Evolutionary conservation across 768 basidiomycete genomes (phyloP).

Genomic region (Lactarius pseudohatsudake): DNA sequence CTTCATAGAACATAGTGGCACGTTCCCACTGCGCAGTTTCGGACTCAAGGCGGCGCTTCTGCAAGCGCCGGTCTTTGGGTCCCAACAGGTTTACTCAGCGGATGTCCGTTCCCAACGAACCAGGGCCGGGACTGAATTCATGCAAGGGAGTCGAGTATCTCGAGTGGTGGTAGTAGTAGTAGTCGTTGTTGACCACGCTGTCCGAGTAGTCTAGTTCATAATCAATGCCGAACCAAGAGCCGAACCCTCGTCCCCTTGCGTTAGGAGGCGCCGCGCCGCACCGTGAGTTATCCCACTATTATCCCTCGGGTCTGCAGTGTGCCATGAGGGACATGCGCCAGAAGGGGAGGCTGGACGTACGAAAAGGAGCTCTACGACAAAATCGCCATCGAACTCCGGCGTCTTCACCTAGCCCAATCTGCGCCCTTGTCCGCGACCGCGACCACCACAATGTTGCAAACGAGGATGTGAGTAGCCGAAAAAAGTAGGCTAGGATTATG

Average conservation of each 20-base stretch:
- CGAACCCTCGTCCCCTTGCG: neutral
- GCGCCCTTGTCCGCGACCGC: slow-evolving; percentile 18
- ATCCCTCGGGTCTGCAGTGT: neutral
- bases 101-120: neutral
- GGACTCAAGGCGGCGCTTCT: too few species aligned
- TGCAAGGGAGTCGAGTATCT: neutral
- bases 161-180: neutral
- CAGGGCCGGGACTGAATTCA: neutral
- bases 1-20: slow-evolving; percentile 11
- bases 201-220: neutral
- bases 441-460: slow-evolving; percentile 21
- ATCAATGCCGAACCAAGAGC: neutral
- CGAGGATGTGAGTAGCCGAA: too few species aligned
- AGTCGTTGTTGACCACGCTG: neutral
- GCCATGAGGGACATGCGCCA: slow-evolving; percentile 4
- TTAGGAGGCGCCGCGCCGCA: neutral
- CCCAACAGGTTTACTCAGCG: slow-evolving; percentile 11
- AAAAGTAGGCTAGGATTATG: too few species aligned
- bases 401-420: slow-evolving; percentile 25
- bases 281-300: neutral
- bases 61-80: slow-evolving; percentile 29
- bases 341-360: neutral
- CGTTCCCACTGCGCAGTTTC: too few species aligned
- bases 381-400: slow-evolving; percentile 25
- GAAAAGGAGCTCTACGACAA: slow-evolving; percentile 5